Conservation (phyloP, 1,284 basidiomycete genomes). For the Sanguinoderma infundibulare region DNA sequence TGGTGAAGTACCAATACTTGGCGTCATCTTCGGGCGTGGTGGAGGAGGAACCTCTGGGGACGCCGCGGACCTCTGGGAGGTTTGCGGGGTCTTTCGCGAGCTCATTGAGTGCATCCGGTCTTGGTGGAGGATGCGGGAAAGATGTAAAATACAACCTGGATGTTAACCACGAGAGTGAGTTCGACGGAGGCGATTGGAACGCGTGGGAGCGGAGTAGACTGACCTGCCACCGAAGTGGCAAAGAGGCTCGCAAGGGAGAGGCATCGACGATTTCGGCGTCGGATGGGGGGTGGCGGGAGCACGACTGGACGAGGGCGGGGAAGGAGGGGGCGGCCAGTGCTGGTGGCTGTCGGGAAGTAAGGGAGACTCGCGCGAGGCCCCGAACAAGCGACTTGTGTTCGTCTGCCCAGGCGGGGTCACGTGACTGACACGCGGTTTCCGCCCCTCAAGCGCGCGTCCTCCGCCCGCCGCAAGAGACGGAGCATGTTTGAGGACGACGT, state of each 20-base stretch:
- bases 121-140: conserved; percentile 73
- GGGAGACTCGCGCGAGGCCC: conserved; percentile 22
- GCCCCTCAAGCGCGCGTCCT: conserved; percentile 24
- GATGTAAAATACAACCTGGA: conserved; percentile 82
- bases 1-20: conserved; percentile 83
- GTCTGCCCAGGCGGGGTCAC: conserved; percentile 32
- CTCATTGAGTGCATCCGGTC: conserved; percentile 64
- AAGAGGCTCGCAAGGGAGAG: conserved; percentile 69
- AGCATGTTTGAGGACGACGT: background rate
- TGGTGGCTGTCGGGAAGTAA: conserved; percentile 19
- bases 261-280: conserved; percentile 21
- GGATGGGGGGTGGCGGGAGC: conserved; percentile 2
- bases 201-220: conserved; percentile 13
- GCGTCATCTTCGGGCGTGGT: conserved; percentile 70
- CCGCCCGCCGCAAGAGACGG: background rate
- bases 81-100: conserved; percentile 51
- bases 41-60: conserved; percentile 58
- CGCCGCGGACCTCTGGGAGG: conserved; percentile 63
- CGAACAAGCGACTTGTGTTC: conserved; percentile 26
- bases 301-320: conserved; percentile 16
- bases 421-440: conserved; percentile 35
- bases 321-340: conserved; percentile 11
- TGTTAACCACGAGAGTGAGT: conserved; percentile 16
- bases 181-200: conserved; percentile 15
- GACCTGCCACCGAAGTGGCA: conserved; percentile 79